Evolutionary conservation across 192 early-diverging fungal species (phyloP).

Genomic region (Jimgerdemannia flammicorona): DNA sequence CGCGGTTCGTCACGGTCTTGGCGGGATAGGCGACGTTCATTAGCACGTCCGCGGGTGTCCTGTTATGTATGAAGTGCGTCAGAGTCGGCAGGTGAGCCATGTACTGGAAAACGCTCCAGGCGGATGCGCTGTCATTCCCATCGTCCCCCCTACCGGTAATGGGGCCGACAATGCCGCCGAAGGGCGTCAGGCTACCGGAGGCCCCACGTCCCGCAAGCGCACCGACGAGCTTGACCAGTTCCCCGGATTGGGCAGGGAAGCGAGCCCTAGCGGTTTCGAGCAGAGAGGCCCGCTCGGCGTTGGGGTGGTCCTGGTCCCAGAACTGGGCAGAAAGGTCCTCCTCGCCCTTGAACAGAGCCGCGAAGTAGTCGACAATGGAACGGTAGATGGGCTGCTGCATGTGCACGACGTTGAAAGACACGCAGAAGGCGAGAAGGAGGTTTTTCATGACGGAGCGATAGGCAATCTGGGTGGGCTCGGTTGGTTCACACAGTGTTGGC

Average conservation of each 20-base stretch:
- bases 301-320: slow-evolving; percentile 15
- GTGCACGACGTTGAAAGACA: too few relatives aligned
- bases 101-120: slow-evolving; percentile 19
- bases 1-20: neutral
- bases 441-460: slow-evolving; percentile 4
- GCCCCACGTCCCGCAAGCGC: slow-evolving; percentile 4
- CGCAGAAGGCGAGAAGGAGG: too few relatives aligned
- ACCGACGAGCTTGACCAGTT: slow-evolving; percentile 11
- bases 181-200: too few relatives aligned
- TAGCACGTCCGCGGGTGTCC: neutral
- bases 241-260: slow-evolving; percentile 17
- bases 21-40: neutral
- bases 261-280: slow-evolving; percentile 14
- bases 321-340: slow-evolving; percentile 13
- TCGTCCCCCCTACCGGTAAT: neutral
- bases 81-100: slow-evolving; percentile 4
- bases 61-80: slow-evolving; percentile 6
- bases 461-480: slow-evolving; percentile 1
- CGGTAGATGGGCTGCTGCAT: slow-evolving; percentile 4
- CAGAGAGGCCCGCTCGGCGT: slow-evolving; percentile 4
- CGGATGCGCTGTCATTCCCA: neutral
- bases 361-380: slow-evolving; percentile 7
- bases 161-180: too few relatives aligned
- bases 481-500: too few relatives aligned
- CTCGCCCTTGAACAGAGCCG: slow-evolving; percentile 12